Percentiles rank a stretch among this genome's conserved stretches.
These are phyloP conservation scores for Fusarium dlaminii DNA, from an alignment of 2,329 filamentous ascomycete species.

Conservation along the genomic window DNA sequence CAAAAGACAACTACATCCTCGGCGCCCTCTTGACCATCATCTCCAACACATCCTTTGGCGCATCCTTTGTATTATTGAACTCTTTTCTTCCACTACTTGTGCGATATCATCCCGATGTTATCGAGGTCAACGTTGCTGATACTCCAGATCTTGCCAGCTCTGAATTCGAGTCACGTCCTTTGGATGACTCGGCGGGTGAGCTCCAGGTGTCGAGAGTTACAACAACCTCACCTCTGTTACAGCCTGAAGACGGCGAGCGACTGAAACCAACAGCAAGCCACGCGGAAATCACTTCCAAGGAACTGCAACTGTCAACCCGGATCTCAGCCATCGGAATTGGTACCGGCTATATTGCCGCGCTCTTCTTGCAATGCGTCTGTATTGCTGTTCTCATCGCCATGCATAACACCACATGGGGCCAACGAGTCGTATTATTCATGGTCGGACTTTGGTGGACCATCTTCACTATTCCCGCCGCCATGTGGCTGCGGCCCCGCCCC, in stretches of 20 bases:
- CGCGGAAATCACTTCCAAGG: conserved; percentile 66
- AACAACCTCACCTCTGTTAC: conserved; percentile 60
- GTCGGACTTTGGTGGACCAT: conserved; percentile 93
- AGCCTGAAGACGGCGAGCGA: conserved; percentile 50
- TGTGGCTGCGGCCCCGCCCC: conserved; percentile 88
- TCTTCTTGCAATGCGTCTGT: conserved; percentile 83
- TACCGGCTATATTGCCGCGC: conserved; percentile 88
- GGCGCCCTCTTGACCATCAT: conserved; percentile 87
- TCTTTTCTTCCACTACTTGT: conserved; percentile 94
- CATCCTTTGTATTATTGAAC: conserved; percentile 94
- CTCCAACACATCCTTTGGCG: conserved; percentile 93
- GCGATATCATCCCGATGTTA: conserved; percentile 75
- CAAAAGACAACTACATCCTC: conserved; percentile 78
- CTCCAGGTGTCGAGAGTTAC: conserved; percentile 47
- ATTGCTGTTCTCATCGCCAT: conserved; percentile 80
- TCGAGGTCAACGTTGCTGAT: conserved; percentile 40
- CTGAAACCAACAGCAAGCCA: conserved; percentile 54
- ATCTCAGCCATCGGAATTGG: conserved; percentile 94
- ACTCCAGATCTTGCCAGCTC: conserved; percentile 47
- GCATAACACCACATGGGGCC: conserved; percentile 82
- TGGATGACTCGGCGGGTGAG: conserved; percentile 48
- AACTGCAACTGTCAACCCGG: conserved; percentile 84
- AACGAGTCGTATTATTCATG: conserved; percentile 85
- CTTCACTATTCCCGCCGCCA: conserved; percentile 87
- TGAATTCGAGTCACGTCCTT: conserved; percentile 47